A percentile compares a stretch with the other conserved stretches of the same genome.
Evolutionary conservation across 1,284 basidiomycete genomes (phyloP).

Genomic region (Gymnopus androsaceus): DNA sequence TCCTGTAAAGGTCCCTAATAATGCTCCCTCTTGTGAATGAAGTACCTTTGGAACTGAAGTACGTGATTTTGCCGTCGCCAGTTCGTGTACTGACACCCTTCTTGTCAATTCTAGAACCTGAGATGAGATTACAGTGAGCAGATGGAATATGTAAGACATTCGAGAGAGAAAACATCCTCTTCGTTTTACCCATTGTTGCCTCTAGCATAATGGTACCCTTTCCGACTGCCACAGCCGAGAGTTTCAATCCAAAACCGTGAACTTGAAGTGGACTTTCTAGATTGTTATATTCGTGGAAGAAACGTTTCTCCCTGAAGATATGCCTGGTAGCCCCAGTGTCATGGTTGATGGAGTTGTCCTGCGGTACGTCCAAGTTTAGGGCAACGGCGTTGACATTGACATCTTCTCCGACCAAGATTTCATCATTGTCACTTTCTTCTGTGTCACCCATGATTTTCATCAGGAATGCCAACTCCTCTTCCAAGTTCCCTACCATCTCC

Average conservation of each 20-base stretch:
- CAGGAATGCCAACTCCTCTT: too few relatives aligned
- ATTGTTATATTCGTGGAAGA: constrained; percentile 9
- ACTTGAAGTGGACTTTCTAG: constrained; percentile 11
- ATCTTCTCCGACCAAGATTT: too few relatives aligned
- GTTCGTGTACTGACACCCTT: too few relatives aligned
- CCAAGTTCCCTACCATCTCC: too few relatives aligned
- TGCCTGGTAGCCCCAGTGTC: not conserved
- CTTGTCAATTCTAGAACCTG: too few relatives aligned
- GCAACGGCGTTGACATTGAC: too few relatives aligned
- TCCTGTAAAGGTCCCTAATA: too few relatives aligned
- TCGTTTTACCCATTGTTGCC: not conserved
- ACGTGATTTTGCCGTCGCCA: constrained; percentile 11
- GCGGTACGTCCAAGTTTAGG: too few relatives aligned
- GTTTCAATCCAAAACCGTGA: constrained; percentile 12
- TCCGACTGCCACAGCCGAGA: constrained; percentile 11
- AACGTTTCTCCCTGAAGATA: not conserved
- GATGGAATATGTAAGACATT: constrained; percentile 14
- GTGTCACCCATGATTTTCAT: too few relatives aligned
- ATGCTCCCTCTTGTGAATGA: too few relatives aligned
- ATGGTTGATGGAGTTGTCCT: too few relatives aligned
- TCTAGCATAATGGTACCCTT: constrained; percentile 15
- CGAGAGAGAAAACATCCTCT: constrained; percentile 3
- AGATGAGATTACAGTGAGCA: constrained; percentile 17
- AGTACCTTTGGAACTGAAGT: constrained; percentile 4
- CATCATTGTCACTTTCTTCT: too few relatives aligned